Evolutionary conservation across 2,329 filamentous ascomycete species (phyloP).

Genomic region (Exophiala sp.): DNA sequence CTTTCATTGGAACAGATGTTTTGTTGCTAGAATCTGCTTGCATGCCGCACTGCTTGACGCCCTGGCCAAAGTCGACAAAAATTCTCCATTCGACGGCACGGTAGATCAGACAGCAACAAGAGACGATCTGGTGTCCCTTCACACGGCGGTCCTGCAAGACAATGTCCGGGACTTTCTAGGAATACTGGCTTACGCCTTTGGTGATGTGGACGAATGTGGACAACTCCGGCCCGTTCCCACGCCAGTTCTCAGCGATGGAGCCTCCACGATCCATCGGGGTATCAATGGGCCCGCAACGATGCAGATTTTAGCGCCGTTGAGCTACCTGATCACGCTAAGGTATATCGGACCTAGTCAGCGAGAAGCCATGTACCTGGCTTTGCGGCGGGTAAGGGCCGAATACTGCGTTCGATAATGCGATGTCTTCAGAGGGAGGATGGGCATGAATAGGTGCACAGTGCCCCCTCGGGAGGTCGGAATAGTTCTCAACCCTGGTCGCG

Average conservation of each 20-base stretch:
- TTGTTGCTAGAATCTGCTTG: constrained; percentile 16
- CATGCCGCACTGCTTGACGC: constrained; percentile 16
- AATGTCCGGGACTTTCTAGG: constrained; percentile 17
- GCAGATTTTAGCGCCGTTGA: constrained; percentile 12
- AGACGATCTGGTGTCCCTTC: constrained; percentile 1
- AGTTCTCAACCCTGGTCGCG: not conserved
- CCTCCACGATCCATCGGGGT: constrained; percentile 5
- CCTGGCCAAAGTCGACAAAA: not conserved
- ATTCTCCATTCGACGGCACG: not conserved
- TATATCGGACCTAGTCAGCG: constrained; percentile 14
- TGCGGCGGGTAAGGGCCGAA: constrained; percentile 17
- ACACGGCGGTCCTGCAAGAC: constrained; percentile 10
- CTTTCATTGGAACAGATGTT: constrained; percentile 21
- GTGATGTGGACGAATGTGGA: constrained; percentile 15
- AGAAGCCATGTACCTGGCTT: constrained; percentile 17
- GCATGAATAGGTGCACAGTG: not conserved
- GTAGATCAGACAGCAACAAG: too few species aligned
- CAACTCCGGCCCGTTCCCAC: constrained; percentile 2
- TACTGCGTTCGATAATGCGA: constrained; percentile 9
- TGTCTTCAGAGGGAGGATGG: not conserved
- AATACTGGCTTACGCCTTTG: constrained; percentile 14
- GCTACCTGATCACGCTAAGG: constrained; percentile 14
- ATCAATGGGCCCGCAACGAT: constrained; percentile 14
- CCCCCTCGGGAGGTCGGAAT: too few species aligned
- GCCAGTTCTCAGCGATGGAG: constrained; percentile 12